Conservation (phyloP, 2,329 filamentous ascomycete species). For the Xenoacremonium recifei region DNA sequence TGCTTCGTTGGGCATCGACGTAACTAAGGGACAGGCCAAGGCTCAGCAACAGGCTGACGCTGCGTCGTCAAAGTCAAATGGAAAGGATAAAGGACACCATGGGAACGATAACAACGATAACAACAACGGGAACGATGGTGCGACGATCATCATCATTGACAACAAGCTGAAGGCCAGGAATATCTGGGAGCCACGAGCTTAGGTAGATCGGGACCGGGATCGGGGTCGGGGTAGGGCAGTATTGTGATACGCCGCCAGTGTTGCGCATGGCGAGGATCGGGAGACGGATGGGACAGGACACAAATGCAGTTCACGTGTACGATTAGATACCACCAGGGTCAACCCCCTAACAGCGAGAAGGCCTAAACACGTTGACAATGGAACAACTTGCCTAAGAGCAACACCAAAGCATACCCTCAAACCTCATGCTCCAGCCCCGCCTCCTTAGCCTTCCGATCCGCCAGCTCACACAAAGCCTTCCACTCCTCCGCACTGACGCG, state of each 20-base stretch:
- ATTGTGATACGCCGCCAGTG: neutral
- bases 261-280: neutral
- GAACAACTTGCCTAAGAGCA: neutral
- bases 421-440: constrained; percentile 37
- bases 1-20: neutral
- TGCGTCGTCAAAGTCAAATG: neutral
- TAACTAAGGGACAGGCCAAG: neutral
- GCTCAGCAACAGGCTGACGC: neutral
- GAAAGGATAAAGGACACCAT: neutral
- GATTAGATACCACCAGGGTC: too few relatives aligned
- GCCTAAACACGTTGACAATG: neutral
- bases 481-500: constrained; percentile 65
- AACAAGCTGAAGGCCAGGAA: neutral
- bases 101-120: neutral
- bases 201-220: neutral
- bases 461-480: constrained; percentile 57
- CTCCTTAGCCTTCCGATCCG: constrained; percentile 40
- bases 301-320: neutral
- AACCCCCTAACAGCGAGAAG: too few relatives aligned
- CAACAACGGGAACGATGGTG: neutral
- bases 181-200: neutral
- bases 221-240: neutral
- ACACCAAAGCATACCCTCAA: neutral
- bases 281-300: neutral
- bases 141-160: neutral